Percentiles rank a stretch among this genome's conserved stretches.
Conservation (phyloP, 2,329 filamentous ascomycete genomes). For the Diaporthe longicolla region DNA sequence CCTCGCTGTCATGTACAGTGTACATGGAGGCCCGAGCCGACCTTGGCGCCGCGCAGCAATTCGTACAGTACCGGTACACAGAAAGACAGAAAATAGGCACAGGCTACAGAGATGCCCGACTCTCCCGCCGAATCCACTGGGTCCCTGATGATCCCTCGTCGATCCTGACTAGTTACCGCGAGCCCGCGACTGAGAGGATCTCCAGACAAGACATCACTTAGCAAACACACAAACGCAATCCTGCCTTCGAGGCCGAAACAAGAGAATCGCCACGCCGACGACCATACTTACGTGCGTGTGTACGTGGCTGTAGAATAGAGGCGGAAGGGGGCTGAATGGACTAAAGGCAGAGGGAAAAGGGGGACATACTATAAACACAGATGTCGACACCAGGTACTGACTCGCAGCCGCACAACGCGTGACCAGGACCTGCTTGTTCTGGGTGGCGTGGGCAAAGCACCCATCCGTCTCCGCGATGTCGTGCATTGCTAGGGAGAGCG, state of each 20-base stretch:
- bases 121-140: not conserved
- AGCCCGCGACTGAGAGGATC: not conserved
- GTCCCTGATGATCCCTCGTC: conserved; percentile 17
- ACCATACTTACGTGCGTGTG: not conserved
- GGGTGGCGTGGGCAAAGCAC: not conserved
- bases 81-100: not conserved
- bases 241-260: not conserved
- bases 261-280: not conserved
- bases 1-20: too few relatives aligned
- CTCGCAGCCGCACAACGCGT: conserved; percentile 8
- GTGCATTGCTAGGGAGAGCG: not conserved
- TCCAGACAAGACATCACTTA: not conserved
- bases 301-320: not conserved
- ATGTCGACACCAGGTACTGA: conserved; percentile 12
- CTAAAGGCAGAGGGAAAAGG: not conserved
- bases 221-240: not conserved
- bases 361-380: not conserved
- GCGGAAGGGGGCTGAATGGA: not conserved
- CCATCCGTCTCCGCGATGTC: conserved; percentile 1
- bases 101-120: not conserved
- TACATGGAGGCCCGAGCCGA: not conserved
- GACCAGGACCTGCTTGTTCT: conserved; percentile 11
- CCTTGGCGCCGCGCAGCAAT: not conserved
- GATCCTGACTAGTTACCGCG: conserved; percentile 18
- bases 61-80: not conserved